These are phyloP conservation scores for Grosmannia serpens DNA, from an alignment of 2,329 filamentous ascomycete genomes.

Conservation along the genomic window DNA sequence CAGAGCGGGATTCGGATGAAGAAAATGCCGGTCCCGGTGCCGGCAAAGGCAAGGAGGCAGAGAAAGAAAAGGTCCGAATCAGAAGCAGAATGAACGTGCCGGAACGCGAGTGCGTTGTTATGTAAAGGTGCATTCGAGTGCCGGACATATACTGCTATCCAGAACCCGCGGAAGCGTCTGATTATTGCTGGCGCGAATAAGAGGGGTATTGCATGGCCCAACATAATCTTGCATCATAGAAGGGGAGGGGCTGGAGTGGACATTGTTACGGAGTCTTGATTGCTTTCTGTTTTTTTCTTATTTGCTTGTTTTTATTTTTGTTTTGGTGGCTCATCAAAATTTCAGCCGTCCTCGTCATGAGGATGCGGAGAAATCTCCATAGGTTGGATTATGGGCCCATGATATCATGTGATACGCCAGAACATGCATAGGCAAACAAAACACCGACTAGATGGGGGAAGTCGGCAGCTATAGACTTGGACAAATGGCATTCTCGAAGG, in stretches of 20 bases:
- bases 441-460: too few species aligned
- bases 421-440: neutral
- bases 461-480: neutral
- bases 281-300: neutral
- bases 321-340: neutral
- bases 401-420: neutral
- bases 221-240: neutral
- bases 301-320: neutral
- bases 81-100: constrained; percentile 14
- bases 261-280: neutral
- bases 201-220: neutral
- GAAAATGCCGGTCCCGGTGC: neutral
- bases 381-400: neutral
- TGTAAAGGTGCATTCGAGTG: constrained; percentile 12
- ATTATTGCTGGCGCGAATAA: neutral
- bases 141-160: neutral
- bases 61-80: constrained; percentile 15
- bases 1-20: constrained; percentile 4
- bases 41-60: constrained; percentile 15
- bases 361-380: neutral
- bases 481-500: neutral
- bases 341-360: neutral
- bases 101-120: constrained; percentile 21
- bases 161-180: neutral
- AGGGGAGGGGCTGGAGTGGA: neutral